Evolutionary conservation across 768 basidiomycete genomes (phyloP), one percentile per base, ranked within the genome.

Genomic region (Tulasnella sp.): DNA sequence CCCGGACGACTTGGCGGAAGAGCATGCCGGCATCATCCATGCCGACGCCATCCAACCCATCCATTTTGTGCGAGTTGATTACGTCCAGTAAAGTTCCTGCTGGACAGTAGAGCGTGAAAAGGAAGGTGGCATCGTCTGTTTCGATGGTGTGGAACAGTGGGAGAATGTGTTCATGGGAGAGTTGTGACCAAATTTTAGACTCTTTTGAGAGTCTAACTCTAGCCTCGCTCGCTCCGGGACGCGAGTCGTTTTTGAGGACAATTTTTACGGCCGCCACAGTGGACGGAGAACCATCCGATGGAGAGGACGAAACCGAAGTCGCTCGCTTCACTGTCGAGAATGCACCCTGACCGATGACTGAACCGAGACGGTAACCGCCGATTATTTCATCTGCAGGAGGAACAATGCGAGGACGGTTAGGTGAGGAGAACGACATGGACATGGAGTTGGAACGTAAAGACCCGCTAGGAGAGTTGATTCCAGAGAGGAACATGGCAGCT

Each of bases 1-100:
- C 94, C 74, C 91, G 85, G 71, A 93, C 92, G 79, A 96, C 87
- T 85, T 96, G 93, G 74, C 91, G 87, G 81, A 96, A 94, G 88
- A 94, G 90, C 86, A 89, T 91, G 71, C 92, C 92, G 3, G 87
- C 90, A 80, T 93, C 93, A 79, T 94, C 93, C 77, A 89, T 91
- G 22, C 88, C 87, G 34, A 95, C 82, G 45, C 89, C 91, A 2
- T 90, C 91, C 0, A 83, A 82, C 3, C 90, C 91, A 69, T 90
- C 90, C 45, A 91, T 85, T 81, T 89, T 89, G 75, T 75, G 77
- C 1, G 36, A 42, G 67, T 78, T 80, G 67, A 97, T 86, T 76
- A 94, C 92, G 81, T 94, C 91, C 80, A 91, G 91, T 64, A 97
- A 87, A 3, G 92, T 92, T 9, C 94, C 94, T 22, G 91, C 91